Evolutionary conservation across 106 monocot genomes (phyloP), one percentile per base, ranked within the genome.

Genomic region (Acorus calamus): DNA sequence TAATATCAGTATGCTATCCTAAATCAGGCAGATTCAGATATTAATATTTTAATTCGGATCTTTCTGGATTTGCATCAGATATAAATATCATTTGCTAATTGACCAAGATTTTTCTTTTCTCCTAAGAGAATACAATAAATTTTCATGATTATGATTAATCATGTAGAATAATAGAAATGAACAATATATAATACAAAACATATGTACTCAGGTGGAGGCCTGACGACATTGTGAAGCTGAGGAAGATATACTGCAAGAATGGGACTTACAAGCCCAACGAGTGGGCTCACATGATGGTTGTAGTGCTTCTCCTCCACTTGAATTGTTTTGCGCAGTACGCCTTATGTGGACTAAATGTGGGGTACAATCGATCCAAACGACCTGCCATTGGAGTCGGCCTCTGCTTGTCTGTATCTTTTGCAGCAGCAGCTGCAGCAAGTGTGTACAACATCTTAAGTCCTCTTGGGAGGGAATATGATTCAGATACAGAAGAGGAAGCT

Each of bases 241-340:
- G 89, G 42, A 74, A 53, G 53, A 54, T 66, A 0, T 96, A 96
- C 74, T 89, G 91, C 72, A 92, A 92, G 65, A 74, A 92, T 66
- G 91, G 74, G 12, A 72, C 77, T 4, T 89, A 89, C 56, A 89
- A 89, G 64, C 84, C 89, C 3, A 65, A 85, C 55, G 89, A 89
- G 53, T 89, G 89, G 89, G 64, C 63, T 13, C 89, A 89, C 74
- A 89, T 89, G 85, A 80, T 89, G 85, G 74, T 85, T 9, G 89
- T 85, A 10, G 82, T 89, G 41, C 6, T 72, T 66, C 77, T 89
- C 53, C 89, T 89, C 52, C 59, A 89, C 63, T 4, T 89, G 14
- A 89, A 89, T 70, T 89, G 89, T 50, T 85, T 89, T 56, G 89
- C 85, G 46, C 89, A 89, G 62, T 89, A 89, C 70, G 85, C 82